A percentile compares a stretch with the other conserved stretches of the same genome.
phyloP scores from a whole-genome alignment of 768 basidiomycete species.

The Pisolithus albus region DNA sequence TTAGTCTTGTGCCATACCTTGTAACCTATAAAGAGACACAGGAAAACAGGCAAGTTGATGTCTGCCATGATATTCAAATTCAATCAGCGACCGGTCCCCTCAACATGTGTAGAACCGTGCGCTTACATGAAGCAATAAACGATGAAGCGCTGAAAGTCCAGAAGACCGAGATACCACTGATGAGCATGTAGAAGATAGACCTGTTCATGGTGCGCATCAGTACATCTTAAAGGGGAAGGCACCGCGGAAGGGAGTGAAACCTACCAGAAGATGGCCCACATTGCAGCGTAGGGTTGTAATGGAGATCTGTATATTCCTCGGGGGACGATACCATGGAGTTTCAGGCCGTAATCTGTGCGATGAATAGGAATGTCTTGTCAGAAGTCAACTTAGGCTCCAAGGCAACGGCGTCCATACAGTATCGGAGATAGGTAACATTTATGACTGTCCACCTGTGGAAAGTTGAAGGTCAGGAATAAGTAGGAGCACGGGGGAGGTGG shows the following conservation, averaged over 20 bases:
- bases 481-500: constrained; percentile 23
- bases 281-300: constrained; percentile 61
- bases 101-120: neutral
- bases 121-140: constrained; percentile 41
- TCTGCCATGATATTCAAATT: constrained; percentile 16
- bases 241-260: constrained; percentile 22
- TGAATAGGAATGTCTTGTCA: constrained; percentile 19
- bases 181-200: constrained; percentile 46
- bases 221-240: neutral
- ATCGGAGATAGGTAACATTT: constrained; percentile 39
- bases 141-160: constrained; percentile 50
- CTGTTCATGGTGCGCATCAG: constrained; percentile 1
- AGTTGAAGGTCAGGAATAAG: constrained; percentile 29
- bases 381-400: neutral
- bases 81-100: neutral
- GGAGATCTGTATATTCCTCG: constrained; percentile 54
- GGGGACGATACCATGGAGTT: constrained; percentile 58
- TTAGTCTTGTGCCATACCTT: constrained; percentile 28
- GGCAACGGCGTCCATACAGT: constrained; percentile 26
- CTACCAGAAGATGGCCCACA: constrained; percentile 67
- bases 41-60: constrained; percentile 36
- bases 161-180: constrained; percentile 55
- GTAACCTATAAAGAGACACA: constrained; percentile 39
- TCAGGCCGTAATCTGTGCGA: constrained; percentile 45
- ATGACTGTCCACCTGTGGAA: constrained; percentile 33